Base-by-base conservation (phyloP, 2,329 filamentous ascomycete genomes). In the Canariomyces notabilis region DNA sequence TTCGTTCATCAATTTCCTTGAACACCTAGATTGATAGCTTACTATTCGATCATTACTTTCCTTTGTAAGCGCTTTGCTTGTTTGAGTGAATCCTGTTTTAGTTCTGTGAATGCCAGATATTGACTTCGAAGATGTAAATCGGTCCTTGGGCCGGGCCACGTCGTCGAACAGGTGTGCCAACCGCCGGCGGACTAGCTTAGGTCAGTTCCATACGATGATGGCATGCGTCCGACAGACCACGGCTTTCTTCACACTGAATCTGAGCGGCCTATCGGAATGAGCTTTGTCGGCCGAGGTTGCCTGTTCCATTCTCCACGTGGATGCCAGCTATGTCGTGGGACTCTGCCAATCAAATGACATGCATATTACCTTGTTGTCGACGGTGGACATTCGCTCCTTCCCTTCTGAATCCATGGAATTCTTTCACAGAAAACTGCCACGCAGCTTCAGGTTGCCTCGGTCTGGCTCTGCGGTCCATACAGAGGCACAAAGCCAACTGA, bases 251-350 rank as follows among this genome's bases (percentile, higher is more conserved):
- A n/a, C n/a, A n/a, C n/a, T n/a, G n/a, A 9, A 9, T 3, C 7
- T 29, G 9, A 8, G 26, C 26, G 7, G 26, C 16, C 34, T 36
- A 19, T 36, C 19, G 16, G 26, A 34, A 29, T 20, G 19, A 9
- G 6, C 15, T 12, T 37, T 23, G 8, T 14, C 5, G 9, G 15
- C 21, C 34, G 23, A 26, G 22, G 29, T 11, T 34, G 40, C 52
- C 44, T 42, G 19, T 50, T 51, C 34, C 23, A n/a, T 35, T 45
- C 46, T 50, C 48, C 51, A 55, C 53, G 53, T 55, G 49, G 38
- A 15, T 42, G 32, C 21, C 23, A n/a, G 7, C 23, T 9, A 18
- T 12, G 34, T 11, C 31, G 14, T 36, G 22, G 29, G n/a, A n/a
- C 12, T 23, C 7, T 19, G 29, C 22, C 29, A 22, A 37, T 22